Evolutionary conservation across 73 alveolate genomes (phyloP).

Genomic region (Breviolum minutum): DNA sequence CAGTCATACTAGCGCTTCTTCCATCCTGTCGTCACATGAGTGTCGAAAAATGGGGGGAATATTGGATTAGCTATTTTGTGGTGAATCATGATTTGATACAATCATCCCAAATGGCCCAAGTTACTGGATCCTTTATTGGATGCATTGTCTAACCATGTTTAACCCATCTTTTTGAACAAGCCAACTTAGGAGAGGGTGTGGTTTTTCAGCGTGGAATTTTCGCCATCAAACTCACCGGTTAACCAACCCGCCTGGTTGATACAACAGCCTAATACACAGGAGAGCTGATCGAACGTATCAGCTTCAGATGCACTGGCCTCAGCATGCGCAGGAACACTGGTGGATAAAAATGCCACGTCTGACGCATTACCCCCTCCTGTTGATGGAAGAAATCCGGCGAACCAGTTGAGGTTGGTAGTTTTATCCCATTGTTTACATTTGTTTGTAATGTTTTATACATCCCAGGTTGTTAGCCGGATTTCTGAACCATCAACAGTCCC

Average conservation of each 20-base stretch:
- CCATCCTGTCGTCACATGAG: conserved; percentile 45
- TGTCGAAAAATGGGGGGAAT: not conserved
- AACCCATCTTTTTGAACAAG: too few species aligned
- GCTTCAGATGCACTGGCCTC: conserved; percentile 76
- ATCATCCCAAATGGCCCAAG: not conserved
- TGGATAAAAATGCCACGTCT: not conserved
- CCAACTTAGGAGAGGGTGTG: too few species aligned
- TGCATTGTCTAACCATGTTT: too few species aligned
- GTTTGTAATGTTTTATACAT: too few species aligned
- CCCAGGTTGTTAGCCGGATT: too few species aligned
- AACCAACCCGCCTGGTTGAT: conserved; percentile 50
- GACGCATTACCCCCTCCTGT: not conserved
- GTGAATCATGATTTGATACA: too few species aligned
- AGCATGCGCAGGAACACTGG: not conserved
- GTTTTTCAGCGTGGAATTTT: too few species aligned
- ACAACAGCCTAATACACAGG: conserved; percentile 66
- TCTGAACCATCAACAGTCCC: too few species aligned
- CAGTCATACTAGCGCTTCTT: conserved; percentile 88
- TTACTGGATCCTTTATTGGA: not conserved
- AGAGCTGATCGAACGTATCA: conserved; percentile 75
- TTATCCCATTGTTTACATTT: too few species aligned
- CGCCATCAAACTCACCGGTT: not conserved
- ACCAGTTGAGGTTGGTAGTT: too few species aligned
- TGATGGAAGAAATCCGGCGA: too few species aligned
- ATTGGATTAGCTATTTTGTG: too few species aligned